Conservation (phyloP, 441 rosid genomes). For the Dalechampia spathulata region DNA sequence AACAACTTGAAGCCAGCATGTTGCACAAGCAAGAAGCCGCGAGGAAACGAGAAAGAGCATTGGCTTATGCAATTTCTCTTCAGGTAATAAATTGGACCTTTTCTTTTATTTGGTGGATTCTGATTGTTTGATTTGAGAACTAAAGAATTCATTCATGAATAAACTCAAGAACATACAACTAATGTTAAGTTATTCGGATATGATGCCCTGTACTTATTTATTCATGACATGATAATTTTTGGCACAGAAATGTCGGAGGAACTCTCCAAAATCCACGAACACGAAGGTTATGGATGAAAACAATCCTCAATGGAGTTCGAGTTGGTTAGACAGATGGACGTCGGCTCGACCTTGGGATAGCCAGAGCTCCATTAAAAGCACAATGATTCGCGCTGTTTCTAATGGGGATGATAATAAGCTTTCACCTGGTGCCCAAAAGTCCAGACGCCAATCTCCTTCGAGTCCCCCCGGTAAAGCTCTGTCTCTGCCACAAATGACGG, state of each 20-base stretch:
- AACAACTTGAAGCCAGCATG: conserved; percentile 58
- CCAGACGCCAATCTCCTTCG: conserved; percentile 38
- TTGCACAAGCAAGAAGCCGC: conserved; percentile 67
- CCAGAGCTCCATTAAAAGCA: conserved; percentile 45
- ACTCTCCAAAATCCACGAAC: conserved; percentile 35
- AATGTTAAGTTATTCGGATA: too few relatives aligned
- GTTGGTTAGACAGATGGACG: conserved; percentile 98
- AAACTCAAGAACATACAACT: too few relatives aligned
- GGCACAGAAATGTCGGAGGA: conserved; percentile 57
- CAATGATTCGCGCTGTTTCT: conserved; percentile 43
- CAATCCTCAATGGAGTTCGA: conserved; percentile 96
- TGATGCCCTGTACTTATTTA: too few relatives aligned
- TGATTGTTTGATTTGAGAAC: too few relatives aligned
- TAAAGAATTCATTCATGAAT: too few relatives aligned
- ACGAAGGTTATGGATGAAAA: conserved; percentile 72
- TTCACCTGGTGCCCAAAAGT: conserved; percentile 32
- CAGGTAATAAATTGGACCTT: conserved; percentile 43
- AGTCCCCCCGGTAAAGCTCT: conserved; percentile 43
- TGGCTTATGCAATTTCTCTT: conserved; percentile 88
- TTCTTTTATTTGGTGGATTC: too few relatives aligned
- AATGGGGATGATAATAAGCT: conserved; percentile 29
- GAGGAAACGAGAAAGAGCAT: conserved; percentile 79
- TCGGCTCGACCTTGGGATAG: conserved; percentile 79
- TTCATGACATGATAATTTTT: too few relatives aligned
- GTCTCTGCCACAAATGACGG: too few relatives aligned